These are phyloP conservation scores for Astathelohania contejeani DNA, from an alignment of 371 early-diverging fungal genomes.

Conservation along the genomic window DNA sequence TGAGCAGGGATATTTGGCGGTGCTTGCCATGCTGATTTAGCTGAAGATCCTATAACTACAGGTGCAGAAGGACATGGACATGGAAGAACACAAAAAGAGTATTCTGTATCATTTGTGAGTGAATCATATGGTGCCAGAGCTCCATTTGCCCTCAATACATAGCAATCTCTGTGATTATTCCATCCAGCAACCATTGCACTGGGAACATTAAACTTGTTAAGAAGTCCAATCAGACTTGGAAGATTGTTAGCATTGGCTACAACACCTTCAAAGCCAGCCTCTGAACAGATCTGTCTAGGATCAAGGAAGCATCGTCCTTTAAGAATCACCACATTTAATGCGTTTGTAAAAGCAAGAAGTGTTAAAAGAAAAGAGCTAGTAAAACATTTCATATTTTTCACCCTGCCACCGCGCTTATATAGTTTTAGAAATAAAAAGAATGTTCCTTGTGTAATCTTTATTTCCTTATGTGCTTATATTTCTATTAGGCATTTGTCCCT, in stretches of 20 bases:
- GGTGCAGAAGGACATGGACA: not conserved
- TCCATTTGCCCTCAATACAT: conserved; percentile 27
- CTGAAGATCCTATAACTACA: not conserved
- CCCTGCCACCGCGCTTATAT: too few species aligned
- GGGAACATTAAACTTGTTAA: conserved; percentile 1
- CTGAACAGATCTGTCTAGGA: conserved; percentile 13
- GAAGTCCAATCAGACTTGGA: not conserved
- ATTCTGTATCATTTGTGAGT: conserved; percentile 10
- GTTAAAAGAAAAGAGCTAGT: too few species aligned
- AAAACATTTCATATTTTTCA: too few species aligned
- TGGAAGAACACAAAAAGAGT: conserved; percentile 19
- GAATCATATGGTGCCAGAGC: conserved; percentile 19
- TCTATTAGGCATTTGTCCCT: too few species aligned
- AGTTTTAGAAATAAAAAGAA: too few species aligned
- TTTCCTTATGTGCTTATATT: too few species aligned
- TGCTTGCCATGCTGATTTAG: not conserved
- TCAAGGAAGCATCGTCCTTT: conserved; percentile 10
- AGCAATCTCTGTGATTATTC: conserved; percentile 10
- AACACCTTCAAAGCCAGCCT: conserved; percentile 5
- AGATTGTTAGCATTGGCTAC: conserved; percentile 12
- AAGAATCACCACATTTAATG: conserved; percentile 2
- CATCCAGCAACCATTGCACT: conserved; percentile 23
- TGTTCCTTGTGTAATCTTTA: too few species aligned
- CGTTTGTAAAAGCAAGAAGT: not conserved
- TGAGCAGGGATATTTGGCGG: not conserved